A percentile compares a stretch with the other conserved stretches of the same genome.
phyloP scores from a whole-genome alignment of 116 monocot genomes.

The Trichopus zeylanicus region DNA sequence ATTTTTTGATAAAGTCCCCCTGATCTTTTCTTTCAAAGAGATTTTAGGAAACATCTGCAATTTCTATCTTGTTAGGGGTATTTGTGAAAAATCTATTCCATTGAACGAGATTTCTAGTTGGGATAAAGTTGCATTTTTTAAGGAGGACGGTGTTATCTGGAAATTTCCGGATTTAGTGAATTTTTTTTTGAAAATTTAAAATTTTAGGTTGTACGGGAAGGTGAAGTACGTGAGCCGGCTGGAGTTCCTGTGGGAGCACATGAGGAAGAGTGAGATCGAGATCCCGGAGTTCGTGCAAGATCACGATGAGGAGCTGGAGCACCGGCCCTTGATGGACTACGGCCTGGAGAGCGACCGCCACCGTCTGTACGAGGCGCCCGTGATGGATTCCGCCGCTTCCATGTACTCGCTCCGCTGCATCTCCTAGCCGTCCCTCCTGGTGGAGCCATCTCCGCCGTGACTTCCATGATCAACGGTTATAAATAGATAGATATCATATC shows the following conservation, averaged over 20 bases:
- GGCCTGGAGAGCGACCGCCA: conserved; percentile 56
- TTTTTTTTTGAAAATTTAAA: background rate
- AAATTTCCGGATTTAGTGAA: background rate
- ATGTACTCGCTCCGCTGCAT: conserved; percentile 76
- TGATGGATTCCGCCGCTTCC: conserved; percentile 60
- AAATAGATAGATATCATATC: too few species aligned
- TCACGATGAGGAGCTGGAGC: conserved; percentile 83
- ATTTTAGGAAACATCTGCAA: too few species aligned
- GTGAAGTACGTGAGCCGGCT: conserved; percentile 68
- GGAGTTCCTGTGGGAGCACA: conserved; percentile 76
- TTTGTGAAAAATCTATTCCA: too few species aligned
- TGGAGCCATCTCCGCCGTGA: too few species aligned
- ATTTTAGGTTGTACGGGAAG: conserved; percentile 65
- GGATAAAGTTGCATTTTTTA: too few species aligned
- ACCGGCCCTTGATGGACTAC: conserved; percentile 83
- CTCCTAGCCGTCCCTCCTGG: too few species aligned
- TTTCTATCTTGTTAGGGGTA: too few species aligned
- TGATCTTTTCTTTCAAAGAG: too few species aligned
- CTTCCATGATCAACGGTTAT: too few species aligned
- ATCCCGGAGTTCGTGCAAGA: conserved; percentile 72
- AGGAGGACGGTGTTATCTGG: too few species aligned
- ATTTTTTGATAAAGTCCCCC: too few species aligned
- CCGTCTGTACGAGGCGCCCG: conserved; percentile 38
- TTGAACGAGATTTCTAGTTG: too few species aligned
- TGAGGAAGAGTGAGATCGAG: conserved; percentile 49